phyloP scores from a whole-genome alignment of 257 asterid species.

The Catharanthus roseus region DNA sequence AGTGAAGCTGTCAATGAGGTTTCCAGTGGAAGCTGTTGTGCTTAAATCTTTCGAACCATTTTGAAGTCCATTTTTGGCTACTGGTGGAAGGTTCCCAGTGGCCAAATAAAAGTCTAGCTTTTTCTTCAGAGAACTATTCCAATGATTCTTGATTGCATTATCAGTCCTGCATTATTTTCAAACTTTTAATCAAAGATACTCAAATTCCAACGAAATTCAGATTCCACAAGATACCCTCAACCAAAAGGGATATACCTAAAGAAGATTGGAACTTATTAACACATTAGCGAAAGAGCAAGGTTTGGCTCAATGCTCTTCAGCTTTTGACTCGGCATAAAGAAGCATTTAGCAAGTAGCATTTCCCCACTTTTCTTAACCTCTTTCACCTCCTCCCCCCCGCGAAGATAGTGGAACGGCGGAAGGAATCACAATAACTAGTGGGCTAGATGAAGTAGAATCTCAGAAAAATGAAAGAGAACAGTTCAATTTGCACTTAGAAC shows the following conservation, averaged over 20 bases:
- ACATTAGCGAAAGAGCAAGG: neutral
- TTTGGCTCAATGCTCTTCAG: neutral
- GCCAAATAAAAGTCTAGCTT: conserved; percentile 82
- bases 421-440: neutral
- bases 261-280: neutral
- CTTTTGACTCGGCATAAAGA: neutral
- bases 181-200: neutral
- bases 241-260: neutral
- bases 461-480: neutral
- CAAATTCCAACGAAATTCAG: neutral
- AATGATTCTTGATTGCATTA: conserved; percentile 96
- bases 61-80: conserved; percentile 39
- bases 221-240: neutral
- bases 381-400: too few relatives aligned
- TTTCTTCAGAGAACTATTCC: conserved; percentile 97
- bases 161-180: conserved; percentile 66
- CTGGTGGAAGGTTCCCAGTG: conserved; percentile 83
- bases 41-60: conserved; percentile 37
- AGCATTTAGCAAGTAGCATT: neutral
- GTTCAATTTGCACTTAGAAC: conserved; percentile 7
- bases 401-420: neutral
- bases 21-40: conserved; percentile 34
- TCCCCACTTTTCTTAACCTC: too few relatives aligned
- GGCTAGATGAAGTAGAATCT: neutral
- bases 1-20: conserved; percentile 25